Evolutionary conservation across 768 basidiomycete species (phyloP), one percentile per base, ranked within the genome.

Genomic region (Pleurotus tuber-regium): DNA sequence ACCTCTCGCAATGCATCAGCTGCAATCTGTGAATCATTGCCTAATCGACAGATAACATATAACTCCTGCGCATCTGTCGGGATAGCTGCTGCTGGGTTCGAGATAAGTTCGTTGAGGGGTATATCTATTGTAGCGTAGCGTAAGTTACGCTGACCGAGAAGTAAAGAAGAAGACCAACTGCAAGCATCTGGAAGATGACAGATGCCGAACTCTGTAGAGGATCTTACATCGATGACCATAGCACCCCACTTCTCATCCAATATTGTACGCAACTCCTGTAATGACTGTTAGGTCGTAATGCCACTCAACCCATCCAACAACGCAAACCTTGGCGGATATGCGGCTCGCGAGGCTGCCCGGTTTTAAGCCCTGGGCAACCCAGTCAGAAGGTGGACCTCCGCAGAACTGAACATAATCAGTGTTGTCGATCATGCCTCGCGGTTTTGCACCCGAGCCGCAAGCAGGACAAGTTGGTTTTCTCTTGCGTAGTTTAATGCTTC

Each of bases 11-110:
- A 61, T 4, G 84, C 83, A 29, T 83, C 74, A 0, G 84, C 93
- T 25, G 94, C 96, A 16, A 91, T 78, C 64, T 92, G 90, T 1
- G 92, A 96, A 65, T 98, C 96, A 61, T 98, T 98, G 4, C 96
- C 95, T 18, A 92, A 73, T 25, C 92, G 79, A 67, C 95, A 98
- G 23, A 97, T 67, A 14, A 97, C 70, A 54, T 83, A 83, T 4
- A 72, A 71, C 7, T 72, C 65, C 8, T 57, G 63, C 16, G 54
- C 48, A 33, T 61, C 56, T 2, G 56, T 31, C 4, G 70, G 60
- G n/a, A 83, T 43, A 48, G 73, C 65, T 1, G 66, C 58, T n/a
- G 64, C 55, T 0, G 92, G 93, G 50, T 84, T 70, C 2, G 79
- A 76, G 1, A 87, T 70, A 2, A 95, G 71, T 35, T 78, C 71